Percentiles rank a stretch among this genome's conserved stretches.
phyloP scores from a whole-genome alignment of 2,329 filamentous ascomycete species.

The Harringtonia aguacate region DNA sequence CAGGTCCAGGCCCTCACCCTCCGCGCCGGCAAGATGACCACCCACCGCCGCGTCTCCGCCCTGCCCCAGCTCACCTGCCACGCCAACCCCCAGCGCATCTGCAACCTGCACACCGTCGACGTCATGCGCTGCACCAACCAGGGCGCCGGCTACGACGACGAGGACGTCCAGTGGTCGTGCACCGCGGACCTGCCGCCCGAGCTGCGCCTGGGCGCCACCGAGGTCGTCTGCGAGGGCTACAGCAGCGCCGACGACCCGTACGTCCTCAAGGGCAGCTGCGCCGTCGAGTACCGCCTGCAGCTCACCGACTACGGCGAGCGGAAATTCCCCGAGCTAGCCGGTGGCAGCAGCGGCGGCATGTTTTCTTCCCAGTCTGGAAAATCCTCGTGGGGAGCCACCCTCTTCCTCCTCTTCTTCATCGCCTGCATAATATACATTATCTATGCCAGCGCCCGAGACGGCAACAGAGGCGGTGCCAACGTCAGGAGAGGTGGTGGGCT shows the following conservation, averaged over 20 bases:
- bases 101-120: slow-evolving; percentile 62
- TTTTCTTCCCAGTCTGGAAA: too few relatives aligned
- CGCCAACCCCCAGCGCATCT: slow-evolving; percentile 53
- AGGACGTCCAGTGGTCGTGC: slow-evolving; percentile 90
- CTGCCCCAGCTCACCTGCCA: slow-evolving; percentile 69
- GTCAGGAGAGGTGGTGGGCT: too few relatives aligned
- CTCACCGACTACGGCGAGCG: slow-evolving; percentile 68
- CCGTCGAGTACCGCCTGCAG: slow-evolving; percentile 74
- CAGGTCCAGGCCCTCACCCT: slow-evolving; percentile 72
- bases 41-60: slow-evolving; percentile 62
- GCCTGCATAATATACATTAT: background rate
- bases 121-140: slow-evolving; percentile 84
- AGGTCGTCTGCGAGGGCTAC: slow-evolving; percentile 91
- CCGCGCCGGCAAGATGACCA: slow-evolving; percentile 53
- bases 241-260: slow-evolving; percentile 64
- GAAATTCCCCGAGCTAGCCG: slow-evolving; percentile 49
- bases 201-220: slow-evolving; percentile 67
- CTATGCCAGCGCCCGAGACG: too few relatives aligned
- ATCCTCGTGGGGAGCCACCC: too few relatives aligned
- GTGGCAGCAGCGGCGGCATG: too few relatives aligned
- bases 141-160: slow-evolving; percentile 64
- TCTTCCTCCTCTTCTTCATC: background rate
- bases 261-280: slow-evolving; percentile 86
- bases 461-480: slow-evolving; percentile 19
- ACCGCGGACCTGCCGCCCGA: slow-evolving; percentile 49